Evolutionary conservation across 2,329 filamentous ascomycete species (phyloP), one percentile per base, ranked within the genome.

Genomic region (Trichoderma arundinaceum): DNA sequence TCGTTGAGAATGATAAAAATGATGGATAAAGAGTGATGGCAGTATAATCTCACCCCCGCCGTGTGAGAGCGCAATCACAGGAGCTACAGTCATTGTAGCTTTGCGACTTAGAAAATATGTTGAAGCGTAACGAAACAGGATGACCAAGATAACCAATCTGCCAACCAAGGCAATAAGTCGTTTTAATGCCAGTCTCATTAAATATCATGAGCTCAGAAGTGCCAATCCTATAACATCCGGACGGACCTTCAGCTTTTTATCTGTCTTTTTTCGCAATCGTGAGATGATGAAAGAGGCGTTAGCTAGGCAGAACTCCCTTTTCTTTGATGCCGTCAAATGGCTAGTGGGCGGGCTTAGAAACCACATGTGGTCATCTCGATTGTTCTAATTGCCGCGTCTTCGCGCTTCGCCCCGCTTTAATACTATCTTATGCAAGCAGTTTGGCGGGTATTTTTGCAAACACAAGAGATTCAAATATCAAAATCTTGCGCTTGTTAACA

Each of bases 41-140:
- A 48, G n/a, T 46, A 3, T 1, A 38, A 22, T 15, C 35, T 56
- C 71, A 81, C 80, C 80, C 71, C 82, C 82, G 44, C 82, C 82
- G 68, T 84, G 82, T n/a, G 81, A 81, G 19, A 84, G 74, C n/a
- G 79, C 80, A 70, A 83, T 74, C 9, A 82, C 78, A 12, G 81
- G 79, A 7, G 75, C 81, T 56, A 81, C 71, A 17, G 77, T 67
- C 81, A 82, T 82, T n/a, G 39, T 35, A 22, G 49, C 39, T 22
- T 65, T 75, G 65, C 62, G 48, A 32, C 39, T 28, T 8, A 32
- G 2, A 38, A 63, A 46, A 35, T 44, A 67, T 4, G 56, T 51
- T 15, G 62, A 64, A 68, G 59, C 48, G 57, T 66, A 64, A 39
- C 19, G 64, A 51, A 66, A 57, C 57, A 66, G 49, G 10, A 44